These are phyloP conservation scores for Candolleomyces eurysporus DNA, from an alignment of 768 basidiomycete genomes.

Conservation along the genomic window DNA sequence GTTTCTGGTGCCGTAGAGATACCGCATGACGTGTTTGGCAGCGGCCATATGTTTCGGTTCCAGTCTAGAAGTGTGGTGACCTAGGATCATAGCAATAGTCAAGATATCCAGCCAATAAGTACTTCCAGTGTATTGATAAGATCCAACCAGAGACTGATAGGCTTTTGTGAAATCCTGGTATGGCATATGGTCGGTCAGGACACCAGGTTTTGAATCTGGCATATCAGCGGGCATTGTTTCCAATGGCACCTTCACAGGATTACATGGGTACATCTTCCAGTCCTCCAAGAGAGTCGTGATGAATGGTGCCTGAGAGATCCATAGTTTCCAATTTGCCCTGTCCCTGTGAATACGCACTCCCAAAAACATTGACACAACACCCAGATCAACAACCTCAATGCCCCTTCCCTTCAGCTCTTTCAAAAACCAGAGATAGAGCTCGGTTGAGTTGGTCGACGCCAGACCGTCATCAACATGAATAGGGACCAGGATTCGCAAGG, in stretches of 20 bases:
- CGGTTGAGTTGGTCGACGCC: conserved; percentile 2
- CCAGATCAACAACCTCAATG: conserved; percentile 9
- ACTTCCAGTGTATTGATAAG: conserved; percentile 19
- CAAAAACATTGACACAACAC: conserved; percentile 6
- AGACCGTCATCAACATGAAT: conserved; percentile 12
- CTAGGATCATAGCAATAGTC: conserved; percentile 21
- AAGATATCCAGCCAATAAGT: conserved; percentile 31
- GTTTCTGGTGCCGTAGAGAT: conserved; percentile 24
- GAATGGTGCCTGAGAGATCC: conserved; percentile 13
- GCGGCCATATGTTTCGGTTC: conserved; percentile 21
- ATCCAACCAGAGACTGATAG: conserved; percentile 17
- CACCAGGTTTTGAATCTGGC: background rate
- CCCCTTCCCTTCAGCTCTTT: background rate
- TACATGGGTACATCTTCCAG: conserved; percentile 3
- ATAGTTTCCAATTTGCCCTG: conserved; percentile 1
- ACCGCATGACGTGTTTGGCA: conserved; percentile 23
- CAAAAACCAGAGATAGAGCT: conserved; percentile 8
- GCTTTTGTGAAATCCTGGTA: background rate
- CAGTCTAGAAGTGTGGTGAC: conserved; percentile 23
- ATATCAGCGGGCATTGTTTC: background rate
- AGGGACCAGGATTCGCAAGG: conserved; percentile 2
- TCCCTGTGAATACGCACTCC: conserved; percentile 12
- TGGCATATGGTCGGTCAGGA: background rate
- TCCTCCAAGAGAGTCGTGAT: conserved; percentile 11
- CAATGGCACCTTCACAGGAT: background rate